Evolutionary conservation across 495 filamentous ascomycete species (phyloP).

Genomic region (Penicillium angulare): DNA sequence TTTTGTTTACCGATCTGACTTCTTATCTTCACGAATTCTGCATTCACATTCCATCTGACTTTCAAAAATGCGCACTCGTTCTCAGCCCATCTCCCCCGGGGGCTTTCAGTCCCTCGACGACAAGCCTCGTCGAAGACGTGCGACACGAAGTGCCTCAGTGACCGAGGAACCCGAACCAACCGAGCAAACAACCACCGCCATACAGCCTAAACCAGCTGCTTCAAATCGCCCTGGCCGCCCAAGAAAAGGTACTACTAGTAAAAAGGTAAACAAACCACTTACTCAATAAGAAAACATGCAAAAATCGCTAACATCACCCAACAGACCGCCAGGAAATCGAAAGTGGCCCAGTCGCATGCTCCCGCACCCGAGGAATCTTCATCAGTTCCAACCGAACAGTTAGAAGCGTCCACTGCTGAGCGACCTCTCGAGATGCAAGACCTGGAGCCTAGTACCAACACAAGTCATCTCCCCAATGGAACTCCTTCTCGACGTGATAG

Average conservation of each 20-base stretch:
- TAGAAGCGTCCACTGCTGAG: background rate
- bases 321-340: background rate
- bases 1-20: no score
- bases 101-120: conserved; percentile 13
- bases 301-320: background rate
- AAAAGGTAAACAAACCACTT: background rate
- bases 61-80: conserved; percentile 15
- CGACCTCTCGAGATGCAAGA: background rate
- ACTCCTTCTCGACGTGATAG: background rate
- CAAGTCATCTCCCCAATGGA: background rate
- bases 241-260: background rate
- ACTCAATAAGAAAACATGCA: background rate
- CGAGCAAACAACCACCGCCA: background rate
- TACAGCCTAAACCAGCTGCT: background rate
- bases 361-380: background rate
- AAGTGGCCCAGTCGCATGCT: no score
- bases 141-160: conserved; percentile 18
- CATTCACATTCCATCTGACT: background rate
- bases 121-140: conserved; percentile 16
- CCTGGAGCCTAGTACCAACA: background rate
- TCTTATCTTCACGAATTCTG: no score
- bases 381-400: background rate
- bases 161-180: background rate
- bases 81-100: conserved; percentile 11
- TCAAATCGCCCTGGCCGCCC: conserved; percentile 5